Evolutionary conservation across 192 early-diverging fungal species (phyloP), one percentile per base, ranked within the genome.

Genomic region (Gamsiella multidivaricata): DNA sequence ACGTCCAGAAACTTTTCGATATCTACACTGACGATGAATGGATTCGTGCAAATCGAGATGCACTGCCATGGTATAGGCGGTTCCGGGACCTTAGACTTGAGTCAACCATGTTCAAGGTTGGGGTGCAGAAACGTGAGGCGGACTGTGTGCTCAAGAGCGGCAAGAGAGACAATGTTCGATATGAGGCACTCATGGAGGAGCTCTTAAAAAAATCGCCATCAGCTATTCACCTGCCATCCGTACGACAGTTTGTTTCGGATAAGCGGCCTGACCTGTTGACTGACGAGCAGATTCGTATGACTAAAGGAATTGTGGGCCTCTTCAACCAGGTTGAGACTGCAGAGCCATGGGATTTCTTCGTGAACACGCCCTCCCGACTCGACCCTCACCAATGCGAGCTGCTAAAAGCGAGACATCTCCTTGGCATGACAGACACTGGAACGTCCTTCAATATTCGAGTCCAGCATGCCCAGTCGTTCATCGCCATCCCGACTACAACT

Each of bases 391-490:
- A 78, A 25, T 69, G 74, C 32, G 74, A 68, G 37, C 2, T 69
- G 34, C 34, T 78, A 51, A 69, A 64, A 26, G 45, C 49, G 1
- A 37, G 74, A 45, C 74, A 78, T 29, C 36, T 78, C 12, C 8
- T 34, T 1, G 74, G 74, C 9, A 78, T 78, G 74, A 58, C 47
- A 5, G 66, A 78, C 20, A 22, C 59, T 0, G 26, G 60, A 7
- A 64, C 54, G 1, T 54, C 74, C 5, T 78, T 78, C 33, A 29
- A 25, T 3, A 69, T 45, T 0, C 74, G 74, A 32, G 74, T 78
- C 28, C 53, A 63, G 22, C 74, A 78, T 54, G 74, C 74, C 7
- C 41, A 69, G 33, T 14, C 45, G 32, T 78, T 78, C 43, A 54
- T 78, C 11, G 26, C 22, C 14, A 47, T 78, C 8, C 74, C 74